Percentiles rank a stretch among this genome's conserved stretches.
Evolutionary conservation across 495 filamentous ascomycete genomes (phyloP).

Genomic region (Aspergillus mulundensis): DNA sequence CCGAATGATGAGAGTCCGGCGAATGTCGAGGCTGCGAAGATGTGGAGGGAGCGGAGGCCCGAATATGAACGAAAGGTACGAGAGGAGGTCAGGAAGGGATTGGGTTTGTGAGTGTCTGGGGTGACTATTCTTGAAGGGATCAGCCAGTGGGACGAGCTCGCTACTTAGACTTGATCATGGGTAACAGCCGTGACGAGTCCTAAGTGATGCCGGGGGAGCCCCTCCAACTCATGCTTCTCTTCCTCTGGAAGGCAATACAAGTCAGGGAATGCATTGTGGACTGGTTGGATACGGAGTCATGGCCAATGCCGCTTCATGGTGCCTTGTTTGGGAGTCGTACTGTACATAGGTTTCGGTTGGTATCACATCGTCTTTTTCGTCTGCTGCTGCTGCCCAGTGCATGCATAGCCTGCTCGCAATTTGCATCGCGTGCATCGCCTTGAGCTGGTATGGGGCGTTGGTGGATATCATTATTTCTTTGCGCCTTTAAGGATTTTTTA

Average conservation of each 20-base stretch:
- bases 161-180: background rate
- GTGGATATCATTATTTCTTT: background rate
- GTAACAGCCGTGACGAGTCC: background rate
- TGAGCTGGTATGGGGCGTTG: background rate
- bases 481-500: background rate
- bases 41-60: constrained; percentile 84
- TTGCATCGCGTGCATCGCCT: too few species aligned
- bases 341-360: background rate
- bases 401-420: background rate
- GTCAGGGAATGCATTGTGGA: too few species aligned
- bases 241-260: too few species aligned
- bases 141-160: background rate
- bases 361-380: background rate
- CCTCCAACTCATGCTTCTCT: too few species aligned
- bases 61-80: constrained; percentile 87
- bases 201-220: too few species aligned
- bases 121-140: background rate
- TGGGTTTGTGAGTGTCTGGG: constrained; percentile 40
- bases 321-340: background rate
- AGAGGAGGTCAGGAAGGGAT: constrained; percentile 67
- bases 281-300: too few species aligned
- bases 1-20: constrained; percentile 98
- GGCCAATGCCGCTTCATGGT: background rate
- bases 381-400: background rate
- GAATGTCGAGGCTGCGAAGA: constrained; percentile 96